Conservation (phyloP, 140 eudicot species). For the Erigeron philadelphicus region DNA sequence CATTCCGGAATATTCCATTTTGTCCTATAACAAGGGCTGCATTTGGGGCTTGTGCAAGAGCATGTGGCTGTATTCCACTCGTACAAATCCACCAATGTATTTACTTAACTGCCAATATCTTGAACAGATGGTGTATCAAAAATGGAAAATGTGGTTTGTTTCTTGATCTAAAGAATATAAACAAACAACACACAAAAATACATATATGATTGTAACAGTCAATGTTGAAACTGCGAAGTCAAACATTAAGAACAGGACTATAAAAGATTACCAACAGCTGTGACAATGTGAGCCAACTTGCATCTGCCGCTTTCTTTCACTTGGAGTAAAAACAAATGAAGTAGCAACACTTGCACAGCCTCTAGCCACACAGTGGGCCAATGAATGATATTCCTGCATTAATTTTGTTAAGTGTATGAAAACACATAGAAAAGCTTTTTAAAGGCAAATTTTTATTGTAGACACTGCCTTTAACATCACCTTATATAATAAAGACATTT, state of each 20-base stretch:
- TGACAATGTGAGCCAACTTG: conserved; percentile 80
- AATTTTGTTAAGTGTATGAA: conserved; percentile 16
- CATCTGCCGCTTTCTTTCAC: conserved; percentile 98
- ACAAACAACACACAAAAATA: not conserved
- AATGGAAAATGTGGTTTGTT: too few relatives aligned
- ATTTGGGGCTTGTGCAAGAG: conserved; percentile 97
- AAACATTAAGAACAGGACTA: conserved; percentile 15
- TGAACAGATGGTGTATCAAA: too few relatives aligned
- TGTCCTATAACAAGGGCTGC: conserved; percentile 98
- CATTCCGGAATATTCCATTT: conserved; percentile 87
- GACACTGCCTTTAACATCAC: conserved; percentile 10
- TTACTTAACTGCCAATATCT: too few relatives aligned
- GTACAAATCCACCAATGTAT: conserved; percentile 69
- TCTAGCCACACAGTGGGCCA: conserved; percentile 88
- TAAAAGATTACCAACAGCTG: conserved; percentile 66
- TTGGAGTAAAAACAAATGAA: conserved; percentile 89
- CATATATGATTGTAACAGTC: conserved; percentile 6
- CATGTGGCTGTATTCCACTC: conserved; percentile 91
- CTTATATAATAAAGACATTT: not conserved
- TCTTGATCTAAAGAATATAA: too few relatives aligned
- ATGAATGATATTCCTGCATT: conserved; percentile 74
- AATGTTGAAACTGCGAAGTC: conserved; percentile 8
- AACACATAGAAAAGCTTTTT: not conserved
- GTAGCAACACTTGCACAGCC: conserved; percentile 98
- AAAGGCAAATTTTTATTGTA: not conserved